Percentiles rank a stretch among this genome's conserved stretches.
These are phyloP conservation scores for Chenopodium berlandieri DNA, from an alignment of 148 eudicot genomes.

Conservation along the genomic window DNA sequence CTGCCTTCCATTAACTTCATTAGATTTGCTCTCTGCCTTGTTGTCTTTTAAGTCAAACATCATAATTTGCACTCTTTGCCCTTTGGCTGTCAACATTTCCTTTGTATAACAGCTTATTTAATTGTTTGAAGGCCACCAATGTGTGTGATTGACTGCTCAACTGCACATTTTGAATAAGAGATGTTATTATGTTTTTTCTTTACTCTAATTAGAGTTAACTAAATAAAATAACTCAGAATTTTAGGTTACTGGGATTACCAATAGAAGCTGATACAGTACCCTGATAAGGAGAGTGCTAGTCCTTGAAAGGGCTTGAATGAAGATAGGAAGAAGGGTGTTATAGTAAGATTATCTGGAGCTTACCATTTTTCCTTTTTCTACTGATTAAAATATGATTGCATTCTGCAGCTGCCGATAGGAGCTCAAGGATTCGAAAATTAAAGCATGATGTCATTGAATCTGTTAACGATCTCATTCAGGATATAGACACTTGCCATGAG, in stretches of 20 bases:
- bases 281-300: not conserved
- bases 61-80: not conserved
- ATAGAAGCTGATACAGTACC: not conserved
- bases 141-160: not conserved
- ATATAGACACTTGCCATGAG: conserved; percentile 89
- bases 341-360: not conserved
- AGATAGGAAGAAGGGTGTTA: not conserved
- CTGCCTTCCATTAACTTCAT: not conserved
- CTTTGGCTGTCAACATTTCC: not conserved
- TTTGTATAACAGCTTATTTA: not conserved
- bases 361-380: not conserved
- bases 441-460: conserved; percentile 98
- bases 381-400: conserved; percentile 4
- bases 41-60: not conserved
- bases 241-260: not conserved
- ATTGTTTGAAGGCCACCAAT: not conserved
- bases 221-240: not conserved
- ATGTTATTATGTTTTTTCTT: not conserved
- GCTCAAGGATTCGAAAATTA: conserved; percentile 63
- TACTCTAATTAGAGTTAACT: not conserved
- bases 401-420: conserved; percentile 80
- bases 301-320: not conserved
- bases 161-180: not conserved
- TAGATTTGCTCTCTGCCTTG: not conserved
- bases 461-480: conserved; percentile 94